These are phyloP conservation scores for Annulohypoxylon moriforme DNA, from an alignment of 495 filamentous ascomycete genomes.

Conservation along the genomic window DNA sequence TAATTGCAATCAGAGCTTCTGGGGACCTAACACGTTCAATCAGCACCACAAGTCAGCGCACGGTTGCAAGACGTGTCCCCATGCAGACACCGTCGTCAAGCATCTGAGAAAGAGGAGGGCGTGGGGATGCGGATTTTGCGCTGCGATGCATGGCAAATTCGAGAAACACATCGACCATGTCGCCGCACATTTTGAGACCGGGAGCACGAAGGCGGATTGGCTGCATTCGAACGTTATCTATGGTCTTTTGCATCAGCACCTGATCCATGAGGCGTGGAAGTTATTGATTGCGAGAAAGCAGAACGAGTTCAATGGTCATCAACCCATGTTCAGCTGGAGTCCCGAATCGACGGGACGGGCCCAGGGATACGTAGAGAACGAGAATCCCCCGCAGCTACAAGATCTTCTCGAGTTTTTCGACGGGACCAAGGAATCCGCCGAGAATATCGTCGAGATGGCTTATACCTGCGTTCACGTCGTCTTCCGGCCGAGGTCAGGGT, in stretches of 20 bases:
- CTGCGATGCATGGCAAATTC: slow-evolving; percentile 57
- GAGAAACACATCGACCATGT: slow-evolving; percentile 65
- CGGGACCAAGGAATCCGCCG: slow-evolving; percentile 54
- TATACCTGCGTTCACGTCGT: slow-evolving; percentile 57
- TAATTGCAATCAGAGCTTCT: slow-evolving; percentile 62
- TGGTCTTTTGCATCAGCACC: slow-evolving; percentile 61
- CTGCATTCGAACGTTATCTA: slow-evolving; percentile 63
- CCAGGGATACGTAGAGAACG: slow-evolving; percentile 60
- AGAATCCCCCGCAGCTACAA: slow-evolving; percentile 60
- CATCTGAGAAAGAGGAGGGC: slow-evolving; percentile 49
- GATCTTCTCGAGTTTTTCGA: slow-evolving; percentile 63
- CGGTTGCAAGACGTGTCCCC: slow-evolving; percentile 61
- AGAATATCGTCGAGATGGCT: slow-evolving; percentile 54
- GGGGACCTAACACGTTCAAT: slow-evolving; percentile 63
- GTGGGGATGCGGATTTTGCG: slow-evolving; percentile 63
- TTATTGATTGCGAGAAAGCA: slow-evolving; percentile 54
- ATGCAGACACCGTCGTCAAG: slow-evolving; percentile 58
- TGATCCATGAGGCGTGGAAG: slow-evolving; percentile 60
- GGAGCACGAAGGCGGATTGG: slow-evolving; percentile 61
- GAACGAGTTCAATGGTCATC: slow-evolving; percentile 55
- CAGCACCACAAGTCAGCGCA: slow-evolving; percentile 64
- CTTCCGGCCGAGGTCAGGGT: slow-evolving; percentile 45
- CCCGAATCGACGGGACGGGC: slow-evolving; percentile 57
- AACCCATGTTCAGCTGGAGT: slow-evolving; percentile 62
- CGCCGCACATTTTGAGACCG: slow-evolving; percentile 60